These are phyloP conservation scores for Fusarium stilboides DNA, from an alignment of 2,329 filamentous ascomycete species.

Conservation along the genomic window DNA sequence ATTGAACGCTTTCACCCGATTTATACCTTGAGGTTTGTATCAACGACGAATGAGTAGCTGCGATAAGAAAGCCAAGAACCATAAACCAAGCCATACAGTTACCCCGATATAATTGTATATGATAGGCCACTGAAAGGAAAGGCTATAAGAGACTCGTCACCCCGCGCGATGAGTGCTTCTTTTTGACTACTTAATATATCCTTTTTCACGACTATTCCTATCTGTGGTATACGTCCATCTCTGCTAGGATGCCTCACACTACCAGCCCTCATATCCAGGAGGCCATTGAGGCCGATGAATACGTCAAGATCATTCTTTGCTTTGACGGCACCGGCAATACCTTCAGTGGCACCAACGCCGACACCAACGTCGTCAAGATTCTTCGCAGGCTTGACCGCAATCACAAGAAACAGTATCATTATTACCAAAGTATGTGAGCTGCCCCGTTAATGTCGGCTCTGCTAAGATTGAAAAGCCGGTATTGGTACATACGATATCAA, in stretches of 20 bases:
- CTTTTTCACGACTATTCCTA: too few relatives aligned
- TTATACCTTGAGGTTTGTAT: neutral
- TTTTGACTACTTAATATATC: neutral
- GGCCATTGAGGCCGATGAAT: neutral
- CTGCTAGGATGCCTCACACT: neutral
- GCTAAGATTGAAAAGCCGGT: slow-evolving; percentile 53
- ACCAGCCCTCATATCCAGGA: neutral
- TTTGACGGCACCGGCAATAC: slow-evolving; percentile 66
- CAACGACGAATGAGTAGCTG: neutral
- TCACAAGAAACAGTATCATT: slow-evolving; percentile 61
- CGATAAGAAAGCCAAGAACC: neutral
- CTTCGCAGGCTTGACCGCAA: slow-evolving; percentile 62
- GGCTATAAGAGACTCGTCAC: neutral
- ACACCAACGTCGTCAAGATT: slow-evolving; percentile 69
- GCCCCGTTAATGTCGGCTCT: accelerated
- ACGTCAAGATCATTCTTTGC: slow-evolving; percentile 60
- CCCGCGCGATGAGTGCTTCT: neutral
- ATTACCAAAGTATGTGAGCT: slow-evolving; percentile 62
- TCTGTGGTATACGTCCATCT: neutral
- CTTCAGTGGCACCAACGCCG: slow-evolving; percentile 61
- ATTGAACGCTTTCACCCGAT: neutral
- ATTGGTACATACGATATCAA: slow-evolving; percentile 65
- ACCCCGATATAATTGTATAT: neutral
- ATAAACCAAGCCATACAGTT: neutral
- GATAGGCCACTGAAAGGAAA: neutral